Evolutionary conservation across 176 grass and related monocot species (phyloP), one percentile per base, ranked within the genome.

Genomic region (Musa beccarii): DNA sequence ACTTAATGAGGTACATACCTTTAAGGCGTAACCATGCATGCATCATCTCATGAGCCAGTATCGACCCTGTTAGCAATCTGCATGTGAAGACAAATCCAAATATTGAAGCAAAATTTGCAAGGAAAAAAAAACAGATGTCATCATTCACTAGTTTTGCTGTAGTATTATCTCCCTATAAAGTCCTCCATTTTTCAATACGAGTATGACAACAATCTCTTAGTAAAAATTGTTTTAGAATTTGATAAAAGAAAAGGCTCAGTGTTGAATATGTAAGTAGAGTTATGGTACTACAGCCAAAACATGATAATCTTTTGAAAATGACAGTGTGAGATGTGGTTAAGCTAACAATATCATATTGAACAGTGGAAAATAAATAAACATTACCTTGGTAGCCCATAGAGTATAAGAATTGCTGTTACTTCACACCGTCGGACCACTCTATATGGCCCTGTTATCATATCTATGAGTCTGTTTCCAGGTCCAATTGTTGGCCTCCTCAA

Each of bases 381-480:
- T 61, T 86, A 89, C 93, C 93, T 92, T 78, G 93, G 93, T 69
- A 96, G 59, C 59, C 85, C 93, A 66, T 86, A 96, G 11, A 96
- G 72, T 79, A 96, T 62, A 69, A 96, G 89, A 85, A 96, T 96
- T 77, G 93, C 93, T 70, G 93, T 96, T 61, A 96, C 89, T 85
- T 96, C 93, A 84, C 93, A 92, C 23, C 69, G 81, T 51, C 87
- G 72, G 51, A 81, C 22, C 17, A 96, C 34, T 85, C 72, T 87
- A 17, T 83, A 68, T 28, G 85, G 80, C 29, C 63, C 83, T 77
- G 89, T 96, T 56, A 89, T 76, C 68, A 96, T 79, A 78, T 92
- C 79, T 72, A 82, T 84, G 59, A 92, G 89, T 71, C 75, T 92
- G 73, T 86, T 88, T 84, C 87, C 87, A 70, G 92, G 89, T 53